These are phyloP conservation scores for Hsuehochloa calcarea DNA, from an alignment of 176 grass and related monocot genomes.

Conservation along the genomic window DNA sequence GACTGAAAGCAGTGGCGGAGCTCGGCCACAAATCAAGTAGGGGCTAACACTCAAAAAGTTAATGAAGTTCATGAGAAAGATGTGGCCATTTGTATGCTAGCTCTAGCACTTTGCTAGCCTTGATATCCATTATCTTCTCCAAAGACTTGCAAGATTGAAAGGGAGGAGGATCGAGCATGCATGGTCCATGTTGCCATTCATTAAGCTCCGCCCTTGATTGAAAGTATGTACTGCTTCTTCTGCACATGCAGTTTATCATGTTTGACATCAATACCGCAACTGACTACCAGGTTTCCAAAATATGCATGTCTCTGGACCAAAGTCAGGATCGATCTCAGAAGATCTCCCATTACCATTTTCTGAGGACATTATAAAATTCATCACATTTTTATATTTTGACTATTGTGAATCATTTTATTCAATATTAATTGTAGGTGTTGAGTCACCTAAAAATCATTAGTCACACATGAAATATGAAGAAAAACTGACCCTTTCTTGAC, in stretches of 20 bases:
- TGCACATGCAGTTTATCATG: background rate
- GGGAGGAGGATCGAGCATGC: no score
- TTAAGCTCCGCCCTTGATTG: no score
- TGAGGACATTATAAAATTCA: background rate
- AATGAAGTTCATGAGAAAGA: no score
- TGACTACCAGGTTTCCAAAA: background rate
- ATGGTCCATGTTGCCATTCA: no score
- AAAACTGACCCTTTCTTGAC: background rate
- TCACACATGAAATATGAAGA: background rate
- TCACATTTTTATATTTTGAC: background rate
- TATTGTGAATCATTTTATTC: background rate
- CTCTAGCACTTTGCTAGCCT: no score
- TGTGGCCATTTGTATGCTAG: no score
- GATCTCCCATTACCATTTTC: background rate
- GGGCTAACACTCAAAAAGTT: no score
- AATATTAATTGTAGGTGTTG: background rate
- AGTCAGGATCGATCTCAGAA: background rate
- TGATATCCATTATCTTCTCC: no score
- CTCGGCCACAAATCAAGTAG: no score
- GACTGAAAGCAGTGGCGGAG: no score
- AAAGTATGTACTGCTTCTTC: no score
- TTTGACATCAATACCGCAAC: background rate
- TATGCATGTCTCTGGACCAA: background rate
- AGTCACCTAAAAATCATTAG: background rate
- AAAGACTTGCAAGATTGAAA: no score